Evolutionary conservation across 805 yeast species (phyloP), one percentile per base, ranked within the genome.

Genomic region (Candida takata): DNA sequence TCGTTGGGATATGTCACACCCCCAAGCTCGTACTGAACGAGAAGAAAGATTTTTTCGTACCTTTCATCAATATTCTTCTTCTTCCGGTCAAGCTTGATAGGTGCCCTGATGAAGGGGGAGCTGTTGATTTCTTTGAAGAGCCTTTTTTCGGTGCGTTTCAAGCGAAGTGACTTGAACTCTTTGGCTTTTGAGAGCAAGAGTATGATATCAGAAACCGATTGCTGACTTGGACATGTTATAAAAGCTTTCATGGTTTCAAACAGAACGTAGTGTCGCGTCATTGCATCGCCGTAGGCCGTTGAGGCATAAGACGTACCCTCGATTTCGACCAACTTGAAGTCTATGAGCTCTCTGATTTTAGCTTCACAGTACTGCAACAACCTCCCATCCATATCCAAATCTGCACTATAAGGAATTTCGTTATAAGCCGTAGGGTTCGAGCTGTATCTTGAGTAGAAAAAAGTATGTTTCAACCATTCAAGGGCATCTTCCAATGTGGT

Each of bases 11-110:
- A 67, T 19, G 68, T 74, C 4, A 67, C 31, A 0, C 75, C 74
- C 2, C 77, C 72, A 8, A 74, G 54, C 34, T 72, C 77, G 47
- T 60, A 67, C 41, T 74, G 78, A 8, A 71, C 51, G 8, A 71
- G 17, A 7, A 73, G 42, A 4, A 58, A 61, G 0, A 69, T 54
- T 38, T 73, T 73, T 9, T 69, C 68, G 18, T 34, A 36, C 6
- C 47, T 41, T 7, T 42, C 19, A 10, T 41, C 47, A 15, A 48
- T 44, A 15, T 54, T 55, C 18, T 59, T 37, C 34, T 41, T 17
- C 45, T 40, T 57, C 31, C 48, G 49, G 13, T 58, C 56, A 0
- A 54, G 44, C n/a, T 57, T 47, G 16, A 58, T 42, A 3, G 71
- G 67, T 42, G 41, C 69, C 37, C 54, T 61, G 2, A 69, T 40